phyloP scores from a whole-genome alignment of 2,329 filamentous ascomycete genomes.

The Magnaporthales sp. region DNA sequence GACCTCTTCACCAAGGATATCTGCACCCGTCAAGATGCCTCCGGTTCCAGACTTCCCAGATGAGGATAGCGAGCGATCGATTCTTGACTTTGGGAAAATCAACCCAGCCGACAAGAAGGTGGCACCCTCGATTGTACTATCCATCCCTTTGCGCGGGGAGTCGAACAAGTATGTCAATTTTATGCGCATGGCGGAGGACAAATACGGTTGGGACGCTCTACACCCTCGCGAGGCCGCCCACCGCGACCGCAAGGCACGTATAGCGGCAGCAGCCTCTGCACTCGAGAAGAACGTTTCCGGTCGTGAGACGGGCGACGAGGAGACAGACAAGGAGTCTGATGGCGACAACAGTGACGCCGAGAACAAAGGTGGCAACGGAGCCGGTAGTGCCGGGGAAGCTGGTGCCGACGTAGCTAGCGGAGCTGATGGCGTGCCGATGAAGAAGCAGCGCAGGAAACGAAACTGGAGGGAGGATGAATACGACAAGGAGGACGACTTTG shows the following conservation, averaged over 20 bases:
- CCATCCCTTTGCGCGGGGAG: constrained; percentile 71
- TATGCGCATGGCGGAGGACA: constrained; percentile 83
- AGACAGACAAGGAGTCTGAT: constrained; percentile 60
- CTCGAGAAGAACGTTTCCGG: constrained; percentile 67
- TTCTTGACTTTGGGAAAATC: constrained; percentile 52
- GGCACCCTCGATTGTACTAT: constrained; percentile 73
- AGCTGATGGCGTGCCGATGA: constrained; percentile 50
- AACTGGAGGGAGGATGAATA: constrained; percentile 77
- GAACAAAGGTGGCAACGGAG: constrained; percentile 53
- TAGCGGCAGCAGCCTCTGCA: constrained; percentile 80
- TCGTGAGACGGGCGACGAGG: constrained; percentile 68
- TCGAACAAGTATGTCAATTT: constrained; percentile 94
- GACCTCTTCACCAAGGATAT: constrained; percentile 40
- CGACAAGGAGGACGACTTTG: constrained; percentile 74
- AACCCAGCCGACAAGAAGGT: constrained; percentile 49
- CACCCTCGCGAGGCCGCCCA: constrained; percentile 87
- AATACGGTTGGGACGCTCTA: constrained; percentile 88
- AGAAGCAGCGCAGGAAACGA: constrained; percentile 67
- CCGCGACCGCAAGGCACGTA: constrained; percentile 76
- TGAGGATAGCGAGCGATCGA: constrained; percentile 38
- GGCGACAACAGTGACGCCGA: constrained; percentile 82
- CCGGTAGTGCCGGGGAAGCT: neutral
- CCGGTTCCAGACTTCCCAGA: constrained; percentile 24
- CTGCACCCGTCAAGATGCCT: constrained; percentile 23
- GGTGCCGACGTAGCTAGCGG: constrained; percentile 41